Conservation (phyloP, 1,284 basidiomycete genomes). For the Cryptococcus sp. region DNA sequence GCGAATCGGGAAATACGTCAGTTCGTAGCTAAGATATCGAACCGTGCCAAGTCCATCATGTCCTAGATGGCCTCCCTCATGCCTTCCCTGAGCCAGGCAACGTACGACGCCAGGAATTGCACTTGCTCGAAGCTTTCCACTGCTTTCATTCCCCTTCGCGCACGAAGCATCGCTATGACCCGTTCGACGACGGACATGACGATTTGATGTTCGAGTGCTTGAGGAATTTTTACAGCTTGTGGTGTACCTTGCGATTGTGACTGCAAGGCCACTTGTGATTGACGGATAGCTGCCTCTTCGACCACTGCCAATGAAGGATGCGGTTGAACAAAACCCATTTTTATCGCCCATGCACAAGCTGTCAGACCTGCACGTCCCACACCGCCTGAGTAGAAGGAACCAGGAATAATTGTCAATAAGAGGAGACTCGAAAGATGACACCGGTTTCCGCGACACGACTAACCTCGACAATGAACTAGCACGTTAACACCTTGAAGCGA, state of each 20-base stretch:
- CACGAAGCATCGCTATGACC: slow-evolving; percentile 70
- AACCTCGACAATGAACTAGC: slow-evolving; percentile 86
- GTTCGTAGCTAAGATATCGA: too few relatives aligned
- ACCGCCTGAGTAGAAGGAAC: slow-evolving; percentile 55
- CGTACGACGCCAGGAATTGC: slow-evolving; percentile 75
- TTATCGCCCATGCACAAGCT: slow-evolving; percentile 90
- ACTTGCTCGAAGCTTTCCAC: slow-evolving; percentile 92
- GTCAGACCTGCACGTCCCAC: slow-evolving; percentile 91
- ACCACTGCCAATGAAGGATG: slow-evolving; percentile 42
- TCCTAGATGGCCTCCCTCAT: slow-evolving; percentile 1
- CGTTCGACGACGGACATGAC: slow-evolving; percentile 65
- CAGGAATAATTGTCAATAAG: not conserved
- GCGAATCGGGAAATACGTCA: too few relatives aligned
- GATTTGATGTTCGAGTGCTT: slow-evolving; percentile 57
- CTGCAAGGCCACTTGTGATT: not conserved
- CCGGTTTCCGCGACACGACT: slow-evolving; percentile 17
- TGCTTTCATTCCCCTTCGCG: slow-evolving; percentile 76
- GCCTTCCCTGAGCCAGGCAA: slow-evolving; percentile 62
- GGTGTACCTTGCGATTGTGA: not conserved
- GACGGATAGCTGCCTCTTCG: slow-evolving; percentile 23
- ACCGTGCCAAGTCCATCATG: too few relatives aligned
- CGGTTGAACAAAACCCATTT: slow-evolving; percentile 70
- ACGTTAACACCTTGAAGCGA: slow-evolving; percentile 73
- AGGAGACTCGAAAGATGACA: too few relatives aligned
- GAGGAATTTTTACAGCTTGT: slow-evolving; percentile 7